Conservation (phyloP, 257 asterid species). For the Echium plantagineum region DNA sequence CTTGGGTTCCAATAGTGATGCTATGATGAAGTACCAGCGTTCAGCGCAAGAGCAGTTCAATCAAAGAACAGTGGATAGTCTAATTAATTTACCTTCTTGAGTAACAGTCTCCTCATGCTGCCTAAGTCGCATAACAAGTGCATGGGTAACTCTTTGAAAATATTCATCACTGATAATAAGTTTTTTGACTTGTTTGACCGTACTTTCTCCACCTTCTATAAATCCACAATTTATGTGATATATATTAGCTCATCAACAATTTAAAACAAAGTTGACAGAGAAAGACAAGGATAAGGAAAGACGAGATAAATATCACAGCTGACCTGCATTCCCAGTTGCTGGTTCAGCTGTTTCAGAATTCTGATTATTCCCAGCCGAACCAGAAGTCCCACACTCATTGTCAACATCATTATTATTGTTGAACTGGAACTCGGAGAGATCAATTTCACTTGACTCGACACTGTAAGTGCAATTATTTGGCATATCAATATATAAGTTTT, state of each 20-base stretch:
- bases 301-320: not conserved
- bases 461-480: conserved; percentile 31
- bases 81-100: conserved; percentile 40
- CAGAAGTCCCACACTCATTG: conserved; percentile 28
- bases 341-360: conserved; percentile 32
- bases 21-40: not conserved
- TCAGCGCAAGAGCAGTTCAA: not conserved
- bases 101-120: conserved; percentile 65
- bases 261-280: not conserved
- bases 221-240: conserved; percentile 10
- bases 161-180: conserved; percentile 72
- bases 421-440: conserved; percentile 86
- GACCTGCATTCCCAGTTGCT: conserved; percentile 31
- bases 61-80: not conserved
- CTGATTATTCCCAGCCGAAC: conserved; percentile 21
- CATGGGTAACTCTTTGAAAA: conserved; percentile 82
- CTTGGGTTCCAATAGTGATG: not conserved
- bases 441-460: conserved; percentile 94
- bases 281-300: not conserved
- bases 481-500: not conserved
- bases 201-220: conserved; percentile 48
- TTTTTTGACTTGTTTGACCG: conserved; percentile 50
- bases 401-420: conserved; percentile 25
- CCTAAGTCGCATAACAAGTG: conserved; percentile 71
- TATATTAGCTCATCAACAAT: not conserved